These are phyloP conservation scores for Coffea eugenioides DNA, from an alignment of 257 asterid genomes.

Conservation along the genomic window DNA sequence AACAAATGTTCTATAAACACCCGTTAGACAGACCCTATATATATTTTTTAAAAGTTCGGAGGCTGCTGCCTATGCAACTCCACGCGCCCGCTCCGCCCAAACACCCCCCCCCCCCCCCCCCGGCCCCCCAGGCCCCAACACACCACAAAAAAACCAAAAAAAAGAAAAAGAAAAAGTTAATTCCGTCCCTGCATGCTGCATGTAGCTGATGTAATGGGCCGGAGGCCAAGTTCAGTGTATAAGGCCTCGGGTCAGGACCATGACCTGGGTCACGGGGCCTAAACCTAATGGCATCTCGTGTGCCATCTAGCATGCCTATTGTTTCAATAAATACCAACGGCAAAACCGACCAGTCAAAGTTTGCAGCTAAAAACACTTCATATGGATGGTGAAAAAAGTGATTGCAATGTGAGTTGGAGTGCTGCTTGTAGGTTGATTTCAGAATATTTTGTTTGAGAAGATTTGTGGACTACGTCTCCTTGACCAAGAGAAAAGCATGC, in stretches of 20 bases:
- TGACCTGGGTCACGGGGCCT: not conserved
- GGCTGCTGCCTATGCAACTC: too few relatives aligned
- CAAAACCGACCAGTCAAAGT: slow-evolving; percentile 6
- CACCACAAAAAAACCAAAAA: too few relatives aligned
- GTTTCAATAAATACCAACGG: not conserved
- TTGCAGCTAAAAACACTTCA: not conserved
- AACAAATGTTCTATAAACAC: too few relatives aligned
- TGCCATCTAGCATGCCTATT: not conserved
- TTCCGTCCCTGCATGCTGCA: too few relatives aligned
- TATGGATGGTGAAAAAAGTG: not conserved
- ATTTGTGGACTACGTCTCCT: not conserved
- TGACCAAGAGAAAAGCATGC: not conserved
- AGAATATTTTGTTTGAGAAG: not conserved
- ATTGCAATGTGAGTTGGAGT: not conserved
- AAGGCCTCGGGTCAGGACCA: not conserved
- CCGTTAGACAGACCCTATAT: too few relatives aligned
- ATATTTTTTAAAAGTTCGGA: too few relatives aligned
- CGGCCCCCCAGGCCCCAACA: too few relatives aligned
- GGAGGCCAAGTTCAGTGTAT: not conserved
- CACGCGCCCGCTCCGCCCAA: too few relatives aligned
- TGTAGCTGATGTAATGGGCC: too few relatives aligned
- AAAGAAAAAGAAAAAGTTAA: too few relatives aligned
- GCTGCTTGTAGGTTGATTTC: not conserved
- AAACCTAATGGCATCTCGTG: not conserved
- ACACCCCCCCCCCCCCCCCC: too few relatives aligned